phyloP scores from a whole-genome alignment of 176 grass and related monocot genomes.

The Saccharum spontaneum region DNA sequence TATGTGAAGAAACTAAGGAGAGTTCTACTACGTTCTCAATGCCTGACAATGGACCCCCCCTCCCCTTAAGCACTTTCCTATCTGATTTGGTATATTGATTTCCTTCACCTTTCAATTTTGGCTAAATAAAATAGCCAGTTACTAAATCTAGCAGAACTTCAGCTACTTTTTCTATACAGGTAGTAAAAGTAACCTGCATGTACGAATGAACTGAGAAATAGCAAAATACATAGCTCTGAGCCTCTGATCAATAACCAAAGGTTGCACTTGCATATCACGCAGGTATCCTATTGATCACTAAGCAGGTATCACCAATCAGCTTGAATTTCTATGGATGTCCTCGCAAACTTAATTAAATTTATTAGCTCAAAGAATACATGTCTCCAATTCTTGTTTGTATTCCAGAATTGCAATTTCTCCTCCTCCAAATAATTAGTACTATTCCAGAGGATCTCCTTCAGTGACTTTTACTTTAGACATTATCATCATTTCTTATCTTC shows the following conservation, averaged over 20 bases:
- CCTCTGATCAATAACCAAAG: not conserved
- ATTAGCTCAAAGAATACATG: not conserved
- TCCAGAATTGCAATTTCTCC: not conserved
- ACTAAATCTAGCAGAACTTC: not conserved
- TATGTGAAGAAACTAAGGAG: not conserved
- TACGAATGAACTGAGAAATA: not conserved
- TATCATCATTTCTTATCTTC: not conserved
- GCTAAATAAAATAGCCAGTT: not conserved
- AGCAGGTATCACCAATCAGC: not conserved
- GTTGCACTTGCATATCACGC: not conserved
- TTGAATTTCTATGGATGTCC: not conserved
- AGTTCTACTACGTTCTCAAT: not conserved
- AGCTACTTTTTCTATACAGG: not conserved
- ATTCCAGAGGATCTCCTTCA: not conserved
- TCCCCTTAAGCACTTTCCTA: not conserved
- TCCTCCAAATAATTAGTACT: not conserved
- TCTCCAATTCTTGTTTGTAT: not conserved
- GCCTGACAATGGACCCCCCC: not conserved
- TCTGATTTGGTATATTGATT: not conserved
- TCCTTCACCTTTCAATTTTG: not conserved
- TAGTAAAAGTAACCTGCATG: not conserved
- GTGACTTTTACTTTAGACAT: constrained; percentile 20
- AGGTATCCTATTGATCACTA: not conserved
- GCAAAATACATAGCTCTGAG: not conserved
- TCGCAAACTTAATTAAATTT: not conserved